phyloP scores from a whole-genome alignment of 129 eudicot genomes.

The Oenanthe sinensis region DNA sequence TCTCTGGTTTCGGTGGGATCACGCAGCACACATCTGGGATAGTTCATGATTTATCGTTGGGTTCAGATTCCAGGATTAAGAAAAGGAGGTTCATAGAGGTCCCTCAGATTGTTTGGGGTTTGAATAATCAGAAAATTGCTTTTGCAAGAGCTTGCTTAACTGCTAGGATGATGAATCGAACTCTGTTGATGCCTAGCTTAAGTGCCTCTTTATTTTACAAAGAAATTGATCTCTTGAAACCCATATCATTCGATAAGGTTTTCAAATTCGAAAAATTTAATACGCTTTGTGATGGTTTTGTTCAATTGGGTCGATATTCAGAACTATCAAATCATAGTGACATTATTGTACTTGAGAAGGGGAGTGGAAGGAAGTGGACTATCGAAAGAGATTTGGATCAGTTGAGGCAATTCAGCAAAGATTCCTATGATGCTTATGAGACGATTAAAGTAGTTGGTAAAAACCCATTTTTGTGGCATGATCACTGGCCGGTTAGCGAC shows the following conservation, averaged over 20 bases:
- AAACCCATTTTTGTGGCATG: slow-evolving; percentile 96
- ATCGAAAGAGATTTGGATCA: slow-evolving; percentile 65
- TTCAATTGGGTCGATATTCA: slow-evolving; percentile 47
- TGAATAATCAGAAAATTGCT: slow-evolving; percentile 93
- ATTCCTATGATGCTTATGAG: slow-evolving; percentile 39
- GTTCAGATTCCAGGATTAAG: slow-evolving; percentile 5
- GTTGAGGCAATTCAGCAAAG: slow-evolving; percentile 36
- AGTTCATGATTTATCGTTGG: not conserved
- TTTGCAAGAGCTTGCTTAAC: slow-evolving; percentile 96
- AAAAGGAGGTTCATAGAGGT: slow-evolving; percentile 59
- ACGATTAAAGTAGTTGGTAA: slow-evolving; percentile 56
- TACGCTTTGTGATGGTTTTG: slow-evolving; percentile 59
- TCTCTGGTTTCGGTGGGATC: slow-evolving; percentile 20
- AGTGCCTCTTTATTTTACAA: slow-evolving; percentile 91
- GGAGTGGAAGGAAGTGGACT: slow-evolving; percentile 94
- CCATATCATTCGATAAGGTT: slow-evolving; percentile 68
- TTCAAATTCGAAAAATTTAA: slow-evolving; percentile 56
- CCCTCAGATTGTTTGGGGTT: slow-evolving; percentile 96
- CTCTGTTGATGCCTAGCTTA: slow-evolving; percentile 86
- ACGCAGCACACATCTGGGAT: slow-evolving; percentile 16
- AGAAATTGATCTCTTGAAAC: slow-evolving; percentile 64
- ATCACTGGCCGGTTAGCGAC: slow-evolving; percentile 86
- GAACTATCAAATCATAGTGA: slow-evolving; percentile 44
- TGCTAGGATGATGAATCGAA: slow-evolving; percentile 69
- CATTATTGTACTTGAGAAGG: slow-evolving; percentile 48